A percentile compares a stretch with the other conserved stretches of the same genome.
Conservation (phyloP, 305 asterid genomes). For the Euphrasia arctica region DNA sequence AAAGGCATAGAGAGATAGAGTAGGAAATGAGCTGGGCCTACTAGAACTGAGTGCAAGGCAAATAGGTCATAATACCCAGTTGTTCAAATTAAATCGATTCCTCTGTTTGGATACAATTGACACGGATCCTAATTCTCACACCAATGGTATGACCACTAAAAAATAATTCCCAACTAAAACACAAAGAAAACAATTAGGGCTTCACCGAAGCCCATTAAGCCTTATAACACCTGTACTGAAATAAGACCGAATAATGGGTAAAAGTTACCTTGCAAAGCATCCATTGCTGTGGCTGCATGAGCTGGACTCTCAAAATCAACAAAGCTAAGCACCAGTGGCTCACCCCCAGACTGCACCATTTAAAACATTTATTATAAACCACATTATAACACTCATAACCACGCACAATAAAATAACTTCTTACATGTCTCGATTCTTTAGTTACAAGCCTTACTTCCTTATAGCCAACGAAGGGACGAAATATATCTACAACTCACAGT, state of each 20-base stretch:
- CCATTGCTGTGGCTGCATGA: slow-evolving; percentile 74
- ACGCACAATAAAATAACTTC: slow-evolving; percentile 17
- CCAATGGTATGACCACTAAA: not conserved
- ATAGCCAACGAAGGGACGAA: slow-evolving; percentile 69
- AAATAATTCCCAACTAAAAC: slow-evolving; percentile 6
- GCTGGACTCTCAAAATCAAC: slow-evolving; percentile 68
- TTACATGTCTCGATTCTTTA: slow-evolving; percentile 62
- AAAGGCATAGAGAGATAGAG: not conserved
- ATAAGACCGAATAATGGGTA: slow-evolving; percentile 6
- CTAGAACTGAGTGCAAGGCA: not conserved
- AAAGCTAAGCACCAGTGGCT: slow-evolving; percentile 56
- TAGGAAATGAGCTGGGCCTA: not conserved
- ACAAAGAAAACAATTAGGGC: slow-evolving; percentile 7
- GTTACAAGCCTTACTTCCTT: slow-evolving; percentile 62
- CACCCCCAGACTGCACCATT: slow-evolving; percentile 53
- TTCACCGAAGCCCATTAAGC: slow-evolving; percentile 8
- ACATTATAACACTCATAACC: slow-evolving; percentile 9
- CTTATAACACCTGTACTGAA: not conserved
- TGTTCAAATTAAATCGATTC: slow-evolving; percentile 9
- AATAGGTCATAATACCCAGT: slow-evolving; percentile 1
- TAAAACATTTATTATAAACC: slow-evolving; percentile 13
- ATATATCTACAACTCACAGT: slow-evolving; percentile 50
- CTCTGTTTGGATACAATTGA: not conserved
- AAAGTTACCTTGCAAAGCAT: slow-evolving; percentile 58
- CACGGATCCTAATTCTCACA: too few relatives aligned